Evolutionary conservation across 805 yeast genomes (phyloP), one percentile per base, ranked within the genome.

Genomic region (Citeromyces nyonsensis): DNA sequence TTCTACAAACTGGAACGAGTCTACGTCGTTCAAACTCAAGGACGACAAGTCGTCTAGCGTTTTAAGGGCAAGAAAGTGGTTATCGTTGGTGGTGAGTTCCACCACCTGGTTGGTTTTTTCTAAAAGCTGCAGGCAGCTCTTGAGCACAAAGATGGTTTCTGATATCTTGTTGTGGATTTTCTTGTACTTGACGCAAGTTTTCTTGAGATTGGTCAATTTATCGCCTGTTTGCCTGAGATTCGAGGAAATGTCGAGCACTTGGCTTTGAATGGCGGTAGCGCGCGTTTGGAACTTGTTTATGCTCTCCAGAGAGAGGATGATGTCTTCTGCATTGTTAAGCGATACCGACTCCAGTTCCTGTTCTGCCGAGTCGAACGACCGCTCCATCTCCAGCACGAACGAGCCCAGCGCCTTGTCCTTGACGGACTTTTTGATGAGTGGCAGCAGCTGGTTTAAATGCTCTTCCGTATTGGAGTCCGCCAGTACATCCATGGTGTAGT

Each of bases 61-160:
- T 50, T 84, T 83, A 43, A 91, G 67, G 0, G 96, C 96, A 37
- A 80, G 80, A 49, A 83, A 86, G 43, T 81, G 82, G 42, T 76
- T 74, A 43, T 73, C 73, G 37, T 71, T 73, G 33, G 73, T 69
- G 38, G 84, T 78, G 46, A 86, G 59, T 26, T 81, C 86, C 47
- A 84, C 83, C 31, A 85, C 81, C 44, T 75, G 80, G 53, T 85
- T 86, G 10, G 94, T 80, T 42, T 80, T 66, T 45, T 86, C 94
- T 35, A 88, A 61, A 7, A 86, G 86, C 40, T 79, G 84, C 15
- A 86, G 59, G 41, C 94, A 79, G 32, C 74, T 63, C 34, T 68
- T 71, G 25, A 88, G 69, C 13, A 83, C 72, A 26, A 68, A 63
- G 6, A 69, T 69, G 0, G 94, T 77, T 41, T 80, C 83, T 33